Base-by-base conservation (phyloP, 2,329 filamentous ascomycete genomes). In the Botryotinia calthae region DNA sequence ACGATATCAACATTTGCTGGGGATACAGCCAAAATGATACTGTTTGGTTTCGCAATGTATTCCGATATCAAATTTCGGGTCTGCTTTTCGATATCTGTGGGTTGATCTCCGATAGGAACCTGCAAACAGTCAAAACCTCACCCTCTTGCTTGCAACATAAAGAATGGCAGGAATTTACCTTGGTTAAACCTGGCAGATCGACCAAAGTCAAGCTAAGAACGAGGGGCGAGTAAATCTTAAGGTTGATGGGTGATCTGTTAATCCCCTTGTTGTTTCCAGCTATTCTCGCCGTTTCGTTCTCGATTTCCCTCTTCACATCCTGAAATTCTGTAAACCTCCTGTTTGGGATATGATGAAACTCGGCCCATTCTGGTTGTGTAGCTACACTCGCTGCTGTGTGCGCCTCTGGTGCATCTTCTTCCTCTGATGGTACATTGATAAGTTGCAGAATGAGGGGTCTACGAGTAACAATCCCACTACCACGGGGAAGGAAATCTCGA, bases 1-100 rank as follows among this genome's bases (percentile, higher is more conserved):
- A 98, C 96, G 79, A 99, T 91, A 81, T 99, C 96, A 80, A 98
- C 95, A 80, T 99, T 99, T 70, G 96, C 96, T 28, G 96, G 95
- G 20, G 96, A 98, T 37, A 99, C 96, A 46, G 96, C 96, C 70
- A 99, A 88, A 76, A 99, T 91, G 80, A 99, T 97, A 83, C 95
- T 98, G 87, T 99, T 99, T 22, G 96, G 95, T 84, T 99, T 99
- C 73, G 95, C 95, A 80, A 98, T 99, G 82, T 98, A 99, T 85
- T 99, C 96, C 72, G 95, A 93, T 79, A 99, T 98, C 79, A 99
- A 88, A 77, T 94, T 97, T 76, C 95, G 90, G 46, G 96, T 99
- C 84, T 99, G 96, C 84, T 98, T 98, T 86, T 99, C 96, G 80
- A 99, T 99, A 81, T 99, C 96, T 79, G 93, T 91, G 12, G 96